Percentiles rank a stretch among this genome's conserved stretches.
Conservation (phyloP, 1,284 basidiomycete genomes). For the Exobasidium cylindrosporum region DNA sequence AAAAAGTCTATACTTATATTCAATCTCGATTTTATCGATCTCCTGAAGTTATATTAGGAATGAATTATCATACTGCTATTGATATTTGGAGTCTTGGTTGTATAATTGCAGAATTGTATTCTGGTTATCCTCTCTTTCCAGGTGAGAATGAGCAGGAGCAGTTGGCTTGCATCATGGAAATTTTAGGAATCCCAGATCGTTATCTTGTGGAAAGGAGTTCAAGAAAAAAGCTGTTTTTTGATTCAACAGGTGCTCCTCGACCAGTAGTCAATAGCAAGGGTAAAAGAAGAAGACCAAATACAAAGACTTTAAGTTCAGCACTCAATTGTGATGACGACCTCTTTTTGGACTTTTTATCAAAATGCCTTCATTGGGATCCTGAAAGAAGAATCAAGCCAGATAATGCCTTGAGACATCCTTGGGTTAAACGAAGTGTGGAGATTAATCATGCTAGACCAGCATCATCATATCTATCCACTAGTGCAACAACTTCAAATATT, state of each 20-base stretch:
- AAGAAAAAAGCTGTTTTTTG: conserved; percentile 92
- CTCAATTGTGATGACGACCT: conserved; percentile 80
- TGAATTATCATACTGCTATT: conserved; percentile 63
- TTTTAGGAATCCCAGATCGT: conserved; percentile 90
- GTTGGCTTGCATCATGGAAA: conserved; percentile 98
- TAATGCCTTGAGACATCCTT: conserved; percentile 63
- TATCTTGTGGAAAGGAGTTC: conserved; percentile 91
- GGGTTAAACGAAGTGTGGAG: conserved; percentile 1
- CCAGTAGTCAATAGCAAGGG: conserved; percentile 97
- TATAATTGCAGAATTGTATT: conserved; percentile 94
- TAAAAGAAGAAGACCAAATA: conserved; percentile 80
- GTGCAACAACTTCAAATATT: neutral
- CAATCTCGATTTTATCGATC: conserved; percentile 95
- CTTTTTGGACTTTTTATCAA: conserved; percentile 72
- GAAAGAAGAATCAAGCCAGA: conserved; percentile 92
- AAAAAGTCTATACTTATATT: conserved; percentile 98
- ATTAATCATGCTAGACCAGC: neutral
- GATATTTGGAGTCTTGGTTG: conserved; percentile 99
- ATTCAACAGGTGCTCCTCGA: conserved; percentile 84
- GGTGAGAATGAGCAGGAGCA: conserved; percentile 97
- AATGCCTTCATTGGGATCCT: conserved; percentile 96
- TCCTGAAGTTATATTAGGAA: conserved; percentile 64
- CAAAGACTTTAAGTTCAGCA: conserved; percentile 83
- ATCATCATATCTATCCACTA: neutral
- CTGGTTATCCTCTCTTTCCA: conserved; percentile 98